These are phyloP conservation scores for Sporothrix pallida DNA, from an alignment of 2,329 filamentous ascomycete species.

Conservation along the genomic window DNA sequence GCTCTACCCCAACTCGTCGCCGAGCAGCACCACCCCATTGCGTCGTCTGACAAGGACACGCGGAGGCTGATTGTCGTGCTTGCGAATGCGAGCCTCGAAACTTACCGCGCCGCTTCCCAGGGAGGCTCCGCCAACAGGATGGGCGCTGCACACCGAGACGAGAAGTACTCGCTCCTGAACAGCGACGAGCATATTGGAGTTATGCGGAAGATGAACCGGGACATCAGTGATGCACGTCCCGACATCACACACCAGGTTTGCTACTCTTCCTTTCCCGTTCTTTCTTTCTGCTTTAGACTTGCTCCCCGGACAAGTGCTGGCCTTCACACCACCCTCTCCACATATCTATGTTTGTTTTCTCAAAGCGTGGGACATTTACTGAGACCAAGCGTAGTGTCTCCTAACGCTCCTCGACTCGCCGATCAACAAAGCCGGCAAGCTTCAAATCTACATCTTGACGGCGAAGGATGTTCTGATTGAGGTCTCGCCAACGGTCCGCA, in stretches of 20 bases:
- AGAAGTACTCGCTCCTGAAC: slow-evolving; percentile 97
- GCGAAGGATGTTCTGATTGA: slow-evolving; percentile 97
- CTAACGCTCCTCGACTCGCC: slow-evolving; percentile 96
- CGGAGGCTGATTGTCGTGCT: slow-evolving; percentile 93
- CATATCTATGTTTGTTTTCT: too few species aligned
- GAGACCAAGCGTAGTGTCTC: slow-evolving; percentile 71
- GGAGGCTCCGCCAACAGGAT: slow-evolving; percentile 69
- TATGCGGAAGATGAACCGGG: slow-evolving; percentile 99
- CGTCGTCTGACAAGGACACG: slow-evolving; percentile 85
- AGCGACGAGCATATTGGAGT: slow-evolving; percentile 99
- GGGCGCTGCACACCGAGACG: slow-evolving; percentile 71
- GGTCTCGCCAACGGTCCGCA: slow-evolving; percentile 96
- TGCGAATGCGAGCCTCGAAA: slow-evolving; percentile 96
- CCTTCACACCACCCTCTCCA: neutral
- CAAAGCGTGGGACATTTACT: neutral
- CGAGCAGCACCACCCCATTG: slow-evolving; percentile 86
- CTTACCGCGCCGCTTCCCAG: slow-evolving; percentile 83
- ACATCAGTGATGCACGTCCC: slow-evolving; percentile 95
- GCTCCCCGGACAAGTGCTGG: too few species aligned
- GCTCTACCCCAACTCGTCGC: slow-evolving; percentile 89
- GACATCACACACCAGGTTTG: slow-evolving; percentile 97
- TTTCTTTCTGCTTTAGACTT: too few species aligned
- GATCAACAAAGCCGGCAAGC: slow-evolving; percentile 95
- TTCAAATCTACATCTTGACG: slow-evolving; percentile 98
- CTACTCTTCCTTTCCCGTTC: neutral